Base-by-base conservation (phyloP, 805 yeast genomes). In the Zygosaccharomyces lentus region DNA sequence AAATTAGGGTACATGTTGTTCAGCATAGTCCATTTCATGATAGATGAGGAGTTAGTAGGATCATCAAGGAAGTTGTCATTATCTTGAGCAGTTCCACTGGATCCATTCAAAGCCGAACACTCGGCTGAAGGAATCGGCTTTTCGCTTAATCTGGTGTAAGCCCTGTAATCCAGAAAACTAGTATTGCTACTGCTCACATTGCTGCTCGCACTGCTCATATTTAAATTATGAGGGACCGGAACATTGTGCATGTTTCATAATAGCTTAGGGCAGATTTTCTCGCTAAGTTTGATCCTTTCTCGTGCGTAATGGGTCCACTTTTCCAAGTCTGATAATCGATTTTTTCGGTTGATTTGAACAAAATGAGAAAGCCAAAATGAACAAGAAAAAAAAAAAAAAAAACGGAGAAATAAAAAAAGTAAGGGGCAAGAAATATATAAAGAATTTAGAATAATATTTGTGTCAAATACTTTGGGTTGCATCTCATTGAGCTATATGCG, bases 1-100 rank as follows among this genome's bases (percentile, higher is more conserved):
- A 58, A 26, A 8, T 50, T 45, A 0, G 62, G 54, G 47, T 59
- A 62, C 2, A 64, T 52, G n/a, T 56, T 54, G 29, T 53, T 51
- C 25, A 55, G 45, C 2, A 45, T 47, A 5, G 51, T 26, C 66
- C 66, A 60, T 27, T 43, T 43, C 10, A 49, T 17, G 15, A 43
- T 25, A 12, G 49, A 40, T 10, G 48, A 43, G 17, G 41, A 21
- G 9, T 23, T 42, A 19, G 27, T 37, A 5, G 40, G 39, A 30
- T 46, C 31, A 30, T 46, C 37, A 24, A 49, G 43, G 34, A 46
- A 43, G 32, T 27, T 37, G 6, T 25, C 41, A 37, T 35, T 38
- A 4, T 38, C 17, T 21, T 21, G 7, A 17, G 17, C 29, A 19
- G 26, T 24, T 15, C 29, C 36, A 29, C 36, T 26, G 19, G 36